Percentiles rank a stretch among this genome's conserved stretches.
These are phyloP conservation scores for Dryas drummondii DNA, from an alignment of 306 rosid genomes.

Conservation along the genomic window DNA sequence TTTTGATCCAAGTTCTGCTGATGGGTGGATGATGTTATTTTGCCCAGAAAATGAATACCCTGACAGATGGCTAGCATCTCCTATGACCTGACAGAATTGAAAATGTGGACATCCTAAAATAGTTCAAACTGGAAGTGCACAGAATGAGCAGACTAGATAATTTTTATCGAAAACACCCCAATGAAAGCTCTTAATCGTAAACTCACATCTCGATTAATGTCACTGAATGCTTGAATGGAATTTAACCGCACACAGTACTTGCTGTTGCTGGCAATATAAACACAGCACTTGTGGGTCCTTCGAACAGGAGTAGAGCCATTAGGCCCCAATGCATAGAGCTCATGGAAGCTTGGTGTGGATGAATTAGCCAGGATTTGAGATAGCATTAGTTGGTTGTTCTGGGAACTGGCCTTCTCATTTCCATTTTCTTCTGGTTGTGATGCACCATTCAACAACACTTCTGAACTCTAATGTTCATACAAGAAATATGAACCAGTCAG, in stretches of 20 bases:
- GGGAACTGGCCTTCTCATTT: constrained; percentile 58
- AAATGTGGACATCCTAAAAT: constrained; percentile 12
- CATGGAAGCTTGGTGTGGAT: constrained; percentile 73
- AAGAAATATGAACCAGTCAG: constrained; percentile 41
- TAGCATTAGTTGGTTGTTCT: constrained; percentile 55
- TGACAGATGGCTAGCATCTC: constrained; percentile 82
- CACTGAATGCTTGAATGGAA: constrained; percentile 85
- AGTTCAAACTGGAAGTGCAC: constrained; percentile 13
- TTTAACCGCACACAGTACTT: constrained; percentile 81
- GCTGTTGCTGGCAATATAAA: constrained; percentile 74
- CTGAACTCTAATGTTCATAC: constrained; percentile 63
- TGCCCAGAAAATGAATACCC: constrained; percentile 93
- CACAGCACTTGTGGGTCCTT: constrained; percentile 89
- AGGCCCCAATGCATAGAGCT: constrained; percentile 43
- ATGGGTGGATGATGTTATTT: constrained; percentile 74
- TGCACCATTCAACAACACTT: constrained; percentile 54
- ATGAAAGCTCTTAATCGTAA: constrained; percentile 22
- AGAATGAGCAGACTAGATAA: constrained; percentile 2
- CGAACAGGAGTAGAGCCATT: constrained; percentile 44
- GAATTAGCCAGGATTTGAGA: constrained; percentile 78
- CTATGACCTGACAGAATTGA: constrained; percentile 57
- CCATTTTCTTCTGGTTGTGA: constrained; percentile 79
- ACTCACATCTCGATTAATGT: constrained; percentile 96
- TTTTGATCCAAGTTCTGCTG: constrained; percentile 87
- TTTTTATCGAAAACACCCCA: background rate